Conservation (phyloP, 257 asterid species). For the Catharanthus roseus region DNA sequence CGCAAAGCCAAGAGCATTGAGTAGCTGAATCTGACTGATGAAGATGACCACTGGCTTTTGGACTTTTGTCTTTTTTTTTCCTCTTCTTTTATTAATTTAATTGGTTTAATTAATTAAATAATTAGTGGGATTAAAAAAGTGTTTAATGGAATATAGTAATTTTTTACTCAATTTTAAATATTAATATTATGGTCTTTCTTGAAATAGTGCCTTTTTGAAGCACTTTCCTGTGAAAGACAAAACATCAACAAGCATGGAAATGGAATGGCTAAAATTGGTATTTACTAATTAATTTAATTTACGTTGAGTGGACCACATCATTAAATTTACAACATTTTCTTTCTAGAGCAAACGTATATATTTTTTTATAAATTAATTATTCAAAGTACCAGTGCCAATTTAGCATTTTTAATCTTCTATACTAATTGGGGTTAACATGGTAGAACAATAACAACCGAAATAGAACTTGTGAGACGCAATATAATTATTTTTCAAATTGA, state of each 20-base stretch:
- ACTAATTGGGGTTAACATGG: no score
- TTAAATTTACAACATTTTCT: not conserved
- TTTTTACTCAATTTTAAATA: not conserved
- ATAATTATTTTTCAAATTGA: no score
- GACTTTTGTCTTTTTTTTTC: slow-evolving; percentile 19
- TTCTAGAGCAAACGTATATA: not conserved
- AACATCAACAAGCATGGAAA: no score
- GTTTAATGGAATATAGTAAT: no score
- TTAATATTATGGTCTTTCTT: not conserved
- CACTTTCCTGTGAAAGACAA: not conserved
- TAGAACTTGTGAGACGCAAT: no score
- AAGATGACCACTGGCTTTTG: slow-evolving; percentile 15
- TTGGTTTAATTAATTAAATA: not conserved
- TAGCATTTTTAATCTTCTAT: no score
- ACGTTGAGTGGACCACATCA: not conserved
- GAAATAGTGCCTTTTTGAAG: not conserved
- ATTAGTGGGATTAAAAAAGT: not conserved
- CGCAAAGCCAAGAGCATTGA: not conserved
- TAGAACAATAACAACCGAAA: no score
- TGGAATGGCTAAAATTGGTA: no score
- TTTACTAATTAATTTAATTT: not conserved
- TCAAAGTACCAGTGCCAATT: no score
- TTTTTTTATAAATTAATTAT: not conserved
- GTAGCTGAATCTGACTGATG: slow-evolving; percentile 22
- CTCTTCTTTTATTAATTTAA: not conserved